Evolutionary conservation across 106 monocot genomes (phyloP).

Genomic region (Iris macrosiphon): DNA sequence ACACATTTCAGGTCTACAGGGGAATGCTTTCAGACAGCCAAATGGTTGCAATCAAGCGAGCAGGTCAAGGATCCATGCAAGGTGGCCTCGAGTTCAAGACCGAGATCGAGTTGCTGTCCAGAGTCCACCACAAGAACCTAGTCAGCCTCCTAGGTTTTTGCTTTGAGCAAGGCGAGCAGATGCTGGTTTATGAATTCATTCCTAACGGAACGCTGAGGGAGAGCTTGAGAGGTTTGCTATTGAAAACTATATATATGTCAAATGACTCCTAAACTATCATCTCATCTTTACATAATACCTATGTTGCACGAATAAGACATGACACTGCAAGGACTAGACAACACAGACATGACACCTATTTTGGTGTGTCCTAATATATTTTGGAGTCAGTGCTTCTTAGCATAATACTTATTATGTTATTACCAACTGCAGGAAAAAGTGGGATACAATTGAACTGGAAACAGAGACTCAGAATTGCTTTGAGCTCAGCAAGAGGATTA

Average conservation of each 20-base stretch:
- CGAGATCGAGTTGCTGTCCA: constrained; percentile 85
- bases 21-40: constrained; percentile 60
- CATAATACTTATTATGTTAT: background rate
- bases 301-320: no score
- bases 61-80: constrained; percentile 78
- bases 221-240: constrained; percentile 35
- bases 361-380: no score
- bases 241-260: background rate
- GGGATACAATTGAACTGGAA: constrained; percentile 51
- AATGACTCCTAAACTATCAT: background rate
- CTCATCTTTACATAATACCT: background rate
- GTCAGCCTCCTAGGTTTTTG: constrained; percentile 81
- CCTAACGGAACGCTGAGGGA: constrained; percentile 80
- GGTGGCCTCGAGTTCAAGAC: constrained; percentile 91
- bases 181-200: constrained; percentile 86
- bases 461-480: constrained; percentile 43
- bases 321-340: no score
- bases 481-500: constrained; percentile 75
- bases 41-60: constrained; percentile 77
- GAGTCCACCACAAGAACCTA: constrained; percentile 85
- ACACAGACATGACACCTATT: no score
- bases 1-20: constrained; percentile 56
- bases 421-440: constrained; percentile 20
- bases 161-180: constrained; percentile 84
- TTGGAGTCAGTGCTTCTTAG: no score